Base-by-base conservation (phyloP, 2,329 filamentous ascomycete species). In the Neopestalotiopsis sp. region DNA sequence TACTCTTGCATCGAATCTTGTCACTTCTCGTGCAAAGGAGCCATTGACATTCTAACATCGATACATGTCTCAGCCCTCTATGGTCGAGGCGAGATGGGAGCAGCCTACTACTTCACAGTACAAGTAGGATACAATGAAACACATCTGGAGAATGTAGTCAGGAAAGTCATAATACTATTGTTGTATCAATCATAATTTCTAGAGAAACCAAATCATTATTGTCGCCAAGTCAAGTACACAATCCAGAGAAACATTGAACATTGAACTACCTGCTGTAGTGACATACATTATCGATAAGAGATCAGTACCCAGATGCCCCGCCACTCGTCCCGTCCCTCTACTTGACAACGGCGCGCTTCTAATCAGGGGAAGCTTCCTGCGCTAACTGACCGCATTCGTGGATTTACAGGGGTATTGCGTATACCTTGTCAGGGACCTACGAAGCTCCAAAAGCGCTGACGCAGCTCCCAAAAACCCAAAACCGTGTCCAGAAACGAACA, bases 401-500 rank as follows among this genome's bases (percentile, higher is more conserved):
- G 61, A 38, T 38, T 63, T 40, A 45, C 61, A 63, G 61, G 61
- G 61, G 32, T 63, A 6, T 59, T 59, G 13, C 17, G 13, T 24
- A 59, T 13, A 59, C n/a, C 7, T 14, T 30, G 57, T 59, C 57
- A 59, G 17, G 57, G 30, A 34, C 57, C 24, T 59, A 38, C 34
- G 57, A 34, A 59, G 57, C 57, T 59, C 20, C 57, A 10, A 49
- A 45, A 49, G 3, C 62, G 40, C 42, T 65, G 62, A 49, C 42
- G 62, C 40, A 65, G 62, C 38, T 28, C 62, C 28, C 61, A 38
- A 63, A 66, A 66, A 30, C 40, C 56, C 24, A 53, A 49, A 67
- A 67, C 66, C 66, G 66, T 67, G 66, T 67, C 66, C 66, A 67
- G 59, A 67, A 67, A 56, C 34, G 14, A 24, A 45, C 57, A 28